Evolutionary conservation across 2,329 filamentous ascomycete species (phyloP).

Genomic region (Plenodomus tracheiphilus): DNA sequence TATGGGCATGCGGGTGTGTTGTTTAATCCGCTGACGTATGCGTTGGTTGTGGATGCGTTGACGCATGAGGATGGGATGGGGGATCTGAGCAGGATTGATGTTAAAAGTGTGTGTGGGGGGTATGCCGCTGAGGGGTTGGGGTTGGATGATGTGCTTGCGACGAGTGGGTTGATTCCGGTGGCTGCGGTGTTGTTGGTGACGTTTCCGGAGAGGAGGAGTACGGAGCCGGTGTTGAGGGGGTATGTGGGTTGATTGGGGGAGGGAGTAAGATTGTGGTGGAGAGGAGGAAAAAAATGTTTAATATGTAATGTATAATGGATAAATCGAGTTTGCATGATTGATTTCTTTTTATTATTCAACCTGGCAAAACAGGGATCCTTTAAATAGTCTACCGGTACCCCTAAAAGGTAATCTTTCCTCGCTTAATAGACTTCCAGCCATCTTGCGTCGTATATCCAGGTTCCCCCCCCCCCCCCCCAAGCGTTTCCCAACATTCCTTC

Average conservation of each 20-base stretch:
- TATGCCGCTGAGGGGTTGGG: conserved; percentile 46
- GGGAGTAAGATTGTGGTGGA: too few relatives aligned
- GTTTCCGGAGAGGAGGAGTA: conserved; percentile 32
- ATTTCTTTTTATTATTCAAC: too few relatives aligned
- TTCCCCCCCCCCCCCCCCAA: too few relatives aligned
- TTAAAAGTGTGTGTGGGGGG: conserved; percentile 46
- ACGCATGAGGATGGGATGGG: conserved; percentile 53
- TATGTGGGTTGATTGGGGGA: conserved; percentile 44
- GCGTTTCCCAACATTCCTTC: too few relatives aligned
- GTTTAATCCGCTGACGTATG: conserved; percentile 53
- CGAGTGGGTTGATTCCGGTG: conserved; percentile 48
- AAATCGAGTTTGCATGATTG: too few relatives aligned
- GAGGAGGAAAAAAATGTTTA: too few relatives aligned
- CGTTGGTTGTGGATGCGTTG: conserved; percentile 54
- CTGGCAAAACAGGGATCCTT: too few relatives aligned
- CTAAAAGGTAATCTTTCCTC: too few relatives aligned
- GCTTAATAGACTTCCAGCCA: too few relatives aligned
- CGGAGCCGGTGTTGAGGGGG: conserved; percentile 48
- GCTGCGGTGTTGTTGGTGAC: conserved; percentile 39
- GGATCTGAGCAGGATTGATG: conserved; percentile 44
- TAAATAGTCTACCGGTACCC: too few relatives aligned
- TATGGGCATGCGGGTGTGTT: conserved; percentile 58
- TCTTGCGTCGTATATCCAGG: too few relatives aligned
- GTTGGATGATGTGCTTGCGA: conserved; percentile 52
- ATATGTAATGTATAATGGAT: too few relatives aligned